Base-by-base conservation (phyloP, 1,139 yeast genomes). In the Debaryomyces psychrophilus region DNA sequence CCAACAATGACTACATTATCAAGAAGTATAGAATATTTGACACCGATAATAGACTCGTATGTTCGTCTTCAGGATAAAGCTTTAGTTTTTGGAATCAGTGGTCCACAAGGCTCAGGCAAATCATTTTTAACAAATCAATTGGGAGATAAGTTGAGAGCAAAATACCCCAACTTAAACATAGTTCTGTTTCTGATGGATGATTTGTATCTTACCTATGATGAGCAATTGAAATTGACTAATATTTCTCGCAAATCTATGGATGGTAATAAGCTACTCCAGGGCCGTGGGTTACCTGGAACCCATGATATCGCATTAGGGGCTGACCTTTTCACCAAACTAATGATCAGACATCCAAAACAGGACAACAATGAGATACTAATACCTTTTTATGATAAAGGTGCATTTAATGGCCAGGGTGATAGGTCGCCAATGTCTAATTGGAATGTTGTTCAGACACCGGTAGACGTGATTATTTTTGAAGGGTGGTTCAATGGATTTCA, bases 31-130 rank as follows among this genome's bases (percentile, higher is more conserved):
- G 58, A 60, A 7, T 67, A 54, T 48, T 43, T 72, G 7, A 38
- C 48, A 2, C 50, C 55, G 2, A 38, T 54, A 8, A 59, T 71
- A 28, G 52, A 52, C 3, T 26, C 38, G 5, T 53, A 60, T 52
- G 52, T 57, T 40, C 59, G 36, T 36, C 48, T 5, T 35, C 37
- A 18, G 8, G 33, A 29, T 6, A 57, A 51, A 33, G 89, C 93
- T 1, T 57, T 85, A 27, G 68, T 89, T 4, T 60, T 90, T 2
- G 93, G 93, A 0, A 64, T 90, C 2, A 82, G 87, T 42, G 98
- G 97, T 0, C 95, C 96, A 0, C 98, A 92, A 61, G 98, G 98
- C 0, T 85, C 95, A 1, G 98, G 98, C 0, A 92, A 92, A 64
- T 81, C 96, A 2, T 87, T 81, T 45, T 71, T 86, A 11, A 79